Conservation (phyloP, 352 stramenopile species). For the Phytophthora nicotianae region DNA sequence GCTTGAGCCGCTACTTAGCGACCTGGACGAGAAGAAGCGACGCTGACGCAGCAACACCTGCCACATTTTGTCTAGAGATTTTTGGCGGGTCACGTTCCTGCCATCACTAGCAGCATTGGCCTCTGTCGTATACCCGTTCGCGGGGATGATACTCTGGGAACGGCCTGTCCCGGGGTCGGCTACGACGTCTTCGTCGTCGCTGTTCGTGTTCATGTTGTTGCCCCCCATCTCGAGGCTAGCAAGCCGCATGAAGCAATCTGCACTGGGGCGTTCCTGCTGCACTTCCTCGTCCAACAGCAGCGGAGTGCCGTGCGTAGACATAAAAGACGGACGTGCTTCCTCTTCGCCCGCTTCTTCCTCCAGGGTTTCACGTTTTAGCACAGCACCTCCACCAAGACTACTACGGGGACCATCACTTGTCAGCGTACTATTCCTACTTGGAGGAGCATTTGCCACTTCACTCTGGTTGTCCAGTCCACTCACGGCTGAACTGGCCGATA, state of each 20-base stretch:
- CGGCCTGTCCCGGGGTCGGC: conserved; percentile 14
- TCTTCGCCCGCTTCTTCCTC: conserved; percentile 36
- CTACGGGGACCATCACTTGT: conserved; percentile 12
- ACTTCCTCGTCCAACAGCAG: conserved; percentile 40
- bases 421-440: conserved; percentile 9
- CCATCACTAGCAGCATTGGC: neutral
- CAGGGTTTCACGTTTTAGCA: conserved; percentile 25
- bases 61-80: conserved; percentile 56
- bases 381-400: conserved; percentile 11
- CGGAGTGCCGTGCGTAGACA: conserved; percentile 72
- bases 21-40: conserved; percentile 69
- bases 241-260: conserved; percentile 81
- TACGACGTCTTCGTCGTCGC: conserved; percentile 27
- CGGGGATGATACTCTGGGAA: neutral
- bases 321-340: conserved; percentile 64
- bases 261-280: conserved; percentile 51
- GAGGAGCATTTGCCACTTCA: conserved; percentile 9
- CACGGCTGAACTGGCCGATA: conserved; percentile 20
- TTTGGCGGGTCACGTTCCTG: conserved; percentile 21
- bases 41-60: conserved; percentile 58
- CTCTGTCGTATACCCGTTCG: conserved; percentile 3
- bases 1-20: conserved; percentile 47
- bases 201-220: conserved; percentile 32
- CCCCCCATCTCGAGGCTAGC: conserved; percentile 64
- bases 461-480: conserved; percentile 19